These are phyloP conservation scores for Pythium folliculosum DNA, from an alignment of 352 stramenopile species.

Conservation along the genomic window DNA sequence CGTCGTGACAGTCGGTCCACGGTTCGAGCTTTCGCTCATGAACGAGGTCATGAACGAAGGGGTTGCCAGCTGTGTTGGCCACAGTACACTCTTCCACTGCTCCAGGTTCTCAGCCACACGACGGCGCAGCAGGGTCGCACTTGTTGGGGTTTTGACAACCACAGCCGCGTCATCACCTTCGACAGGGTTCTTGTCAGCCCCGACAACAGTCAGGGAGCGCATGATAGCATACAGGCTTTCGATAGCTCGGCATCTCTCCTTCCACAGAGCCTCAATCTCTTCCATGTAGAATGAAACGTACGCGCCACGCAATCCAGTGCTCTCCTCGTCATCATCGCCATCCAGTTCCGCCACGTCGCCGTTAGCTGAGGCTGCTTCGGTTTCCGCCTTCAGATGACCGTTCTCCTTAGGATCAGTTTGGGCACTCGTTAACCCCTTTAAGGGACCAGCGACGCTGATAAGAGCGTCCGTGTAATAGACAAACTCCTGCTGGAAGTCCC, in stretches of 20 bases:
- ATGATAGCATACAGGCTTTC: slow-evolving; percentile 79
- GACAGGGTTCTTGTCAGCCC: not conserved
- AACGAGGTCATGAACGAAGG: slow-evolving; percentile 28
- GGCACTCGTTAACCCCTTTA: not conserved
- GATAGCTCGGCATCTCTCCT: slow-evolving; percentile 71
- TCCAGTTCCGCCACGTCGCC: slow-evolving; percentile 22
- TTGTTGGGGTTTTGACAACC: not conserved
- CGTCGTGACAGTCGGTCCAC: not conserved
- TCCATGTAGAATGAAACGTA: slow-evolving; percentile 83
- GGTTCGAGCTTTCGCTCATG: slow-evolving; percentile 12
- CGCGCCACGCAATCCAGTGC: slow-evolving; percentile 50
- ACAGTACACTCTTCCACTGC: slow-evolving; percentile 71
- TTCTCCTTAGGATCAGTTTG: slow-evolving; percentile 10
- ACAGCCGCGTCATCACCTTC: not conserved
- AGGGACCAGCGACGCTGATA: slow-evolving; percentile 44
- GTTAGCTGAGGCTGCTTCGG: slow-evolving; percentile 5
- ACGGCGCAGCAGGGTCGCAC: slow-evolving; percentile 18
- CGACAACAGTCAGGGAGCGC: slow-evolving; percentile 41
- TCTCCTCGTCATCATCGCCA: slow-evolving; percentile 40
- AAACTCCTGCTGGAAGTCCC: slow-evolving; percentile 79
- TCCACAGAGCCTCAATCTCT: slow-evolving; percentile 82
- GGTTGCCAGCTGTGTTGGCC: slow-evolving; percentile 50
- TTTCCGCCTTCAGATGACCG: slow-evolving; percentile 23
- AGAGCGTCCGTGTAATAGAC: slow-evolving; percentile 75
- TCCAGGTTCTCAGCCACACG: slow-evolving; percentile 26